Conservation (phyloP, 208 protist genomes). For the Lotmaria passim region DNA sequence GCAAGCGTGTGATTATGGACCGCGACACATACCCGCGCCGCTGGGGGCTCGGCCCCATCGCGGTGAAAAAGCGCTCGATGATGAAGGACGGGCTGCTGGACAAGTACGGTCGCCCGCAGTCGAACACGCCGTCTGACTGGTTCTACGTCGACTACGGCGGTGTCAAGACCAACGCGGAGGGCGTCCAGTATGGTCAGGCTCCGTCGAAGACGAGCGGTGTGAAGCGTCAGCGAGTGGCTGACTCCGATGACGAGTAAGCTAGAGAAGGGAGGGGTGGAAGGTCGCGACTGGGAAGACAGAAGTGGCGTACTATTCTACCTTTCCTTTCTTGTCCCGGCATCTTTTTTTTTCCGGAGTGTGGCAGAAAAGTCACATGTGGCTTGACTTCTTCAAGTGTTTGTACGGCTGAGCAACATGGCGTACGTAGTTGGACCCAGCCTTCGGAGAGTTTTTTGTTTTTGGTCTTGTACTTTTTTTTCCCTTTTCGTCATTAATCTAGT, state of each 20-base stretch:
- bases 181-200: constrained; percentile 76
- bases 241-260: constrained; percentile 63
- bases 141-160: constrained; percentile 95
- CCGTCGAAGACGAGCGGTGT: constrained; percentile 44
- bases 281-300: too few relatives aligned
- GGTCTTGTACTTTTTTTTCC: not conserved
- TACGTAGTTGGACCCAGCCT: too few relatives aligned
- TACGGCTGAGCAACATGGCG: not conserved
- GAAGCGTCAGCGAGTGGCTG: constrained; percentile 59
- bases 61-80: constrained; percentile 97
- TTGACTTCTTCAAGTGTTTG: too few relatives aligned
- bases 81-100: constrained; percentile 98
- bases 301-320: too few relatives aligned
- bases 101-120: constrained; percentile 98
- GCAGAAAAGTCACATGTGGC: too few relatives aligned
- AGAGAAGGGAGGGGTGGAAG: not conserved
- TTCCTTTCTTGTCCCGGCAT: not conserved
- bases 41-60: constrained; percentile 98
- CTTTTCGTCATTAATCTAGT: constrained; percentile 1
- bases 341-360: not conserved
- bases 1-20: constrained; percentile 99
- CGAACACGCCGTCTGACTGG: constrained; percentile 97
- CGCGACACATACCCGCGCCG: constrained; percentile 98
- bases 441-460: too few relatives aligned
- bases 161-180: constrained; percentile 86